Percentiles rank a stretch among this genome's conserved stretches.
Evolutionary conservation across 495 filamentous ascomycete genomes (phyloP).

Genomic region (Sordaria brevicollis): DNA sequence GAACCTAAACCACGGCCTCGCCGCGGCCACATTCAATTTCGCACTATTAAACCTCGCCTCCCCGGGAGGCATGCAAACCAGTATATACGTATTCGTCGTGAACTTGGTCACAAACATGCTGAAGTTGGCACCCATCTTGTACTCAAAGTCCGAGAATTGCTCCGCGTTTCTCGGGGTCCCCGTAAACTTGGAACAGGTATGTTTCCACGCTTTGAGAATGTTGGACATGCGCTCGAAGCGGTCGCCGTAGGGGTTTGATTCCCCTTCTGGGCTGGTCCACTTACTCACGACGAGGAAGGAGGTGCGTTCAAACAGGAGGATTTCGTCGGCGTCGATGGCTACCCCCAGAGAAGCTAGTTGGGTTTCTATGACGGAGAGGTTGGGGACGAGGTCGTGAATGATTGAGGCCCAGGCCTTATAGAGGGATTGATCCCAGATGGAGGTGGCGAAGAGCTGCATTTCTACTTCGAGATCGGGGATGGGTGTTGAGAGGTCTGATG

Average conservation of each 20-base stretch:
- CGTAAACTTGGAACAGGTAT: slow-evolving; percentile 45
- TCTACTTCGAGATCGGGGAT: slow-evolving; percentile 43
- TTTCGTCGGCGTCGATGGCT: slow-evolving; percentile 82
- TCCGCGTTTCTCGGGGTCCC: slow-evolving; percentile 45
- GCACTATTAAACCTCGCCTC: slow-evolving; percentile 83
- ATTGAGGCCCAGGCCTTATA: slow-evolving; percentile 98
- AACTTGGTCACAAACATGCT: slow-evolving; percentile 87
- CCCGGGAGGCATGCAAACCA: slow-evolving; percentile 78
- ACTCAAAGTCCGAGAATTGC: slow-evolving; percentile 44
- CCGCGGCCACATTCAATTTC: slow-evolving; percentile 78
- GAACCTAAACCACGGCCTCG: slow-evolving; percentile 65
- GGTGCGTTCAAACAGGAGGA: slow-evolving; percentile 90
- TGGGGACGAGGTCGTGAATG: slow-evolving; percentile 91
- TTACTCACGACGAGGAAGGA: slow-evolving; percentile 90
- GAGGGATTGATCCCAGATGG: slow-evolving; percentile 97
- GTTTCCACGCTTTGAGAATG: slow-evolving; percentile 96
- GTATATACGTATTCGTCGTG: slow-evolving; percentile 93
- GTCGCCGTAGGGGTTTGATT: slow-evolving; percentile 76
- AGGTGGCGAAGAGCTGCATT: slow-evolving; percentile 73
- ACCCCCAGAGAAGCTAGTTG: slow-evolving; percentile 69
- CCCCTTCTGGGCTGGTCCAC: slow-evolving; percentile 62
- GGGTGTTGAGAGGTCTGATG: background rate
- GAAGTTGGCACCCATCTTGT: slow-evolving; percentile 53
- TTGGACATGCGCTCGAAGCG: slow-evolving; percentile 90
- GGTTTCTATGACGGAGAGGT: slow-evolving; percentile 77